phyloP scores from a whole-genome alignment of 768 basidiomycete species.

The Lentinula lateritia region DNA sequence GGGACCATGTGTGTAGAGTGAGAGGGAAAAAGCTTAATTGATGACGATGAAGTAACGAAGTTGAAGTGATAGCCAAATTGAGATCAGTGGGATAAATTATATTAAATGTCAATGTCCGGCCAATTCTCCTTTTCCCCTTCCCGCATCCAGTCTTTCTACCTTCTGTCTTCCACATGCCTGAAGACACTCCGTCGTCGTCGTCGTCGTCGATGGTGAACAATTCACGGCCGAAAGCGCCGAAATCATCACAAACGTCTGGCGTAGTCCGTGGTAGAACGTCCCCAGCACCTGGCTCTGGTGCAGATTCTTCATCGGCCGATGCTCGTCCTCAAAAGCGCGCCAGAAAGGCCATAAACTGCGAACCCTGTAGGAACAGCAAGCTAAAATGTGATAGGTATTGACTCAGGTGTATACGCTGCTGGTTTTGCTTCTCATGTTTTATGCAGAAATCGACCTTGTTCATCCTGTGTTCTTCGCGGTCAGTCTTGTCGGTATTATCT shows the following conservation, averaged over 20 bases:
- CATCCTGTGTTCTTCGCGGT: conserved; percentile 82
- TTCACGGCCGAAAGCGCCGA: conserved; percentile 35
- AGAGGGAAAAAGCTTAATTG: neutral
- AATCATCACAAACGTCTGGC: conserved; percentile 29
- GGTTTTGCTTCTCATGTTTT: conserved; percentile 9
- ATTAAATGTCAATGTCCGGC: conserved; percentile 1
- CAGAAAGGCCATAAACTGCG: conserved; percentile 85
- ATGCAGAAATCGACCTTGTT: conserved; percentile 78
- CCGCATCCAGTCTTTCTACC: neutral
- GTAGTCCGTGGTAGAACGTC: conserved; percentile 48
- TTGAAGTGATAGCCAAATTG: conserved; percentile 1
- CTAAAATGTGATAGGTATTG: conserved; percentile 80
- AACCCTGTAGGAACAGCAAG: conserved; percentile 83
- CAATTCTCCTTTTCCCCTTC: conserved; percentile 5
- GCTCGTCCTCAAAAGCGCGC: conserved; percentile 73
- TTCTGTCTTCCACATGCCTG: conserved; percentile 24
- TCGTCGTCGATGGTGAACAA: conserved; percentile 29
- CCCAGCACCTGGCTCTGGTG: conserved; percentile 32
- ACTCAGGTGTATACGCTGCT: conserved; percentile 3
- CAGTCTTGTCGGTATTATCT: conserved; percentile 15
- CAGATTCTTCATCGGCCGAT: conserved; percentile 35
- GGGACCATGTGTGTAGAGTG: neutral
- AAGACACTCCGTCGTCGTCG: conserved; percentile 26
- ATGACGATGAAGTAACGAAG: neutral
- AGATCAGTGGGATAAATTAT: neutral